Evolutionary conservation across 352 stramenopile genomes (phyloP).

Genomic region (Pythium aphanidermatum): DNA sequence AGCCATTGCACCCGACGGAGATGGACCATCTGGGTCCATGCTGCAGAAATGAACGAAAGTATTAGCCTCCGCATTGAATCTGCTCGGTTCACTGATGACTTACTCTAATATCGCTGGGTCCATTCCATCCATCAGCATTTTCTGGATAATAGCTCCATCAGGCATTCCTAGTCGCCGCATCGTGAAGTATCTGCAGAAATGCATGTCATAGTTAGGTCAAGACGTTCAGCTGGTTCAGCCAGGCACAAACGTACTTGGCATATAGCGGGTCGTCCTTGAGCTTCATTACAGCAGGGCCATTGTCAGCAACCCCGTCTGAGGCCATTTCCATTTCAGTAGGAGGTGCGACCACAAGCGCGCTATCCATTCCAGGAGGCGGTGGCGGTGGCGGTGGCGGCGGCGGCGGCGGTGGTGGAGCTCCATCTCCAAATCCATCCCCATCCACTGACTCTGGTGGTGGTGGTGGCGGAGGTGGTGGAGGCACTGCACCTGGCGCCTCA

Average conservation of each 20-base stretch:
- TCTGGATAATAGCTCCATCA: constrained; percentile 68
- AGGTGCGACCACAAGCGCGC: constrained; percentile 26
- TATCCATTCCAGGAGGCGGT: constrained; percentile 14
- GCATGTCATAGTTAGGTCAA: neutral
- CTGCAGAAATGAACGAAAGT: no score
- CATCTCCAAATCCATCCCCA: constrained; percentile 12
- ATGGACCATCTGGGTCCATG: constrained; percentile 79
- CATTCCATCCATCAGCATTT: constrained; percentile 75
- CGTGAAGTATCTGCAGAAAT: constrained; percentile 55
- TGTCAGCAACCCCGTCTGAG: constrained; percentile 15
- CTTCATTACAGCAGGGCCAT: constrained; percentile 48
- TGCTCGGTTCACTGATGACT: no score
- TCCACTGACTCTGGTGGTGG: constrained; percentile 14
- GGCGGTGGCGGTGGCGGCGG: constrained; percentile 40
- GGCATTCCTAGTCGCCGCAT: constrained; percentile 73
- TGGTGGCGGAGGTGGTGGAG: constrained; percentile 26
- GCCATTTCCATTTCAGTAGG: constrained; percentile 24
- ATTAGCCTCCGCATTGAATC: no score
- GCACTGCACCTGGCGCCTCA: constrained; percentile 10
- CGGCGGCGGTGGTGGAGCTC: constrained; percentile 21
- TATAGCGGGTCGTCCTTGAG: constrained; percentile 80
- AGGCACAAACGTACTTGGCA: constrained; percentile 37
- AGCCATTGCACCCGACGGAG: constrained; percentile 39
- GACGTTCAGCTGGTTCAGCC: neutral
- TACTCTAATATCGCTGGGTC: constrained; percentile 51